These are phyloP conservation scores for Candolleomyces eurysporus DNA, from an alignment of 768 basidiomycete genomes.

Conservation along the genomic window DNA sequence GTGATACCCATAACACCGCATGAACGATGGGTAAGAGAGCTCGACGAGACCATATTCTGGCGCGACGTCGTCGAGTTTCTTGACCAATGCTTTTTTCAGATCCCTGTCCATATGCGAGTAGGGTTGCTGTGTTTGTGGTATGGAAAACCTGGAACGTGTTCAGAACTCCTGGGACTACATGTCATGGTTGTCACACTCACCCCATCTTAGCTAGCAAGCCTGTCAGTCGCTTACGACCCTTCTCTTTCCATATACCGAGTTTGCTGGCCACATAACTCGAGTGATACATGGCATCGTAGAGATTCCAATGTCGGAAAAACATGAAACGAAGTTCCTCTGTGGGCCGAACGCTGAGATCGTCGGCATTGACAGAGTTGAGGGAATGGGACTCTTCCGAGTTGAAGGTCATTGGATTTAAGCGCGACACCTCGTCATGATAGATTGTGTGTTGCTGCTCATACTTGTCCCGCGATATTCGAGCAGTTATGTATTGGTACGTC, in stretches of 20 bases:
- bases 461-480: conserved; percentile 80
- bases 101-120: conserved; percentile 97
- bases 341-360: conserved; percentile 79
- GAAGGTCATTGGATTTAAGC: conserved; percentile 71
- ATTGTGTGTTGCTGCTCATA: conserved; percentile 82
- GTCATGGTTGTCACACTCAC: conserved; percentile 39
- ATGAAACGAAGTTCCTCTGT: conserved; percentile 92
- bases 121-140: conserved; percentile 90
- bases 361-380: conserved; percentile 62
- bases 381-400: conserved; percentile 31
- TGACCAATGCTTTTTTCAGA: conserved; percentile 75
- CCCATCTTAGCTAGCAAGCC: conserved; percentile 99
- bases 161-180: not conserved
- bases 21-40: conserved; percentile 90
- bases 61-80: conserved; percentile 84
- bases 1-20: conserved; percentile 87
- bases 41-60: conserved; percentile 96
- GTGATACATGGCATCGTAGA: conserved; percentile 98
- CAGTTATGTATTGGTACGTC: conserved; percentile 87
- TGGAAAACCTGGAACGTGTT: conserved; percentile 69
- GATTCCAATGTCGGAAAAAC: conserved; percentile 94
- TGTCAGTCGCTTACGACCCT: conserved; percentile 82
- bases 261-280: conserved; percentile 95
- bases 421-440: conserved; percentile 89
- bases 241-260: conserved; percentile 95